Percentiles rank a stretch among this genome's conserved stretches.
phyloP scores from a whole-genome alignment of 305 asterid genomes.

The Vinca major region DNA sequence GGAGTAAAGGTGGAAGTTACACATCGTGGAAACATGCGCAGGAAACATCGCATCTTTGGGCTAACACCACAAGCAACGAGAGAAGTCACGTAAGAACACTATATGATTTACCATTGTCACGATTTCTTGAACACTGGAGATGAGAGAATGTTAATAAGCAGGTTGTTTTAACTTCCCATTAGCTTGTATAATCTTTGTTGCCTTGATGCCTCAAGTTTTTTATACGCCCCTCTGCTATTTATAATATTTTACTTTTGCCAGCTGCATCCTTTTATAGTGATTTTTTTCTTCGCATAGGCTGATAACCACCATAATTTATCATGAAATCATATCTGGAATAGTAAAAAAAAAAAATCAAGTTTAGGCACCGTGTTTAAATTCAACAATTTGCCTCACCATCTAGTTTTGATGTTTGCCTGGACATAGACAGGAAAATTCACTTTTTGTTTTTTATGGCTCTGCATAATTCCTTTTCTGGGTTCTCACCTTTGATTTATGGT shows the following conservation, averaged over 20 bases:
- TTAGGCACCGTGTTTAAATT: no score
- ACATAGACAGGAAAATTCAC: no score
- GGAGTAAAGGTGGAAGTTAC: slow-evolving; percentile 92
- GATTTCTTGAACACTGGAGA: not conserved
- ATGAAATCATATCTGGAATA: no score
- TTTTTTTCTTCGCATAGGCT: not conserved
- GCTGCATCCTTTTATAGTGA: not conserved
- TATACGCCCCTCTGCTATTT: not conserved
- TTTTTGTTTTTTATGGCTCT: not conserved
- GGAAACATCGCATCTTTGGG: slow-evolving; percentile 76
- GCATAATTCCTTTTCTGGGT: not conserved
- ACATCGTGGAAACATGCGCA: slow-evolving; percentile 85
- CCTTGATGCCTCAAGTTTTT: no score
- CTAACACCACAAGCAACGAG: slow-evolving; percentile 78
- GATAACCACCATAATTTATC: no score
- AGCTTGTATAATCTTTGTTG: not conserved
- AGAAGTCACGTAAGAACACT: slow-evolving; percentile 58
- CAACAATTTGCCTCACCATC: no score
- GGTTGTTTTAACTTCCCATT: not conserved
- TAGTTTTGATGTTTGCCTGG: no score
- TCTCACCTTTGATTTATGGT: not conserved
- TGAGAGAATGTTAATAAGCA: not conserved
- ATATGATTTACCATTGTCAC: not conserved
- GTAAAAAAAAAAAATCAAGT: no score
- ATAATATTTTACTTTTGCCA: not conserved